phyloP scores from a whole-genome alignment of 192 early-diverging fungal genomes.

The Umbelopsis sp. region DNA sequence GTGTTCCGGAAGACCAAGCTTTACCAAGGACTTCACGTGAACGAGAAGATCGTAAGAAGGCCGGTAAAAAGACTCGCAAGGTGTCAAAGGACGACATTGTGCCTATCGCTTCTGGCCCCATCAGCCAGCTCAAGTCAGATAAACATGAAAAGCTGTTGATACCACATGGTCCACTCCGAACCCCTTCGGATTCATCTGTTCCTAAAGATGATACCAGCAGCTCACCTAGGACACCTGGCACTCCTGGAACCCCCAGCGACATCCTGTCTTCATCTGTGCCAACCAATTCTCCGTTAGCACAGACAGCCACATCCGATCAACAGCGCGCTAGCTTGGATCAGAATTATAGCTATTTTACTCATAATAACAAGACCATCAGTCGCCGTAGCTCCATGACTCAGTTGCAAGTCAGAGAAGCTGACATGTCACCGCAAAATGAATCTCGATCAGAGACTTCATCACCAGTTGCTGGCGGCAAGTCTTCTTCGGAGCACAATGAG shows the following conservation, averaged over 20 bases:
- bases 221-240: slow-evolving; percentile 2
- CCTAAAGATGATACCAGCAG: not conserved
- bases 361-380: not conserved
- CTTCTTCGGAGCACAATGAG: not conserved
- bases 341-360: slow-evolving; percentile 10
- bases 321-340: slow-evolving; percentile 31
- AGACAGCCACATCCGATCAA: not conserved
- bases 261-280: slow-evolving; percentile 16
- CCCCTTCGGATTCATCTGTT: slow-evolving; percentile 16
- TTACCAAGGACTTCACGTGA: slow-evolving; percentile 2
- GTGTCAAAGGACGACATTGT: slow-evolving; percentile 36
- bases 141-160: slow-evolving; percentile 10
- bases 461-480: slow-evolving; percentile 2
- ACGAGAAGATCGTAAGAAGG: slow-evolving; percentile 13
- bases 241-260: slow-evolving; percentile 9
- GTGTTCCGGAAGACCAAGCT: not conserved
- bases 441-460: slow-evolving; percentile 8
- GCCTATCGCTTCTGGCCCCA: slow-evolving; percentile 28
- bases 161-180: not conserved
- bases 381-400: slow-evolving; percentile 37
- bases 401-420: slow-evolving; percentile 1
- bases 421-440: not conserved
- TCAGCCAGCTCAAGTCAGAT: slow-evolving; percentile 32
- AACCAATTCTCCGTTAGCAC: not conserved
- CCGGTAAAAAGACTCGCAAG: slow-evolving; percentile 26